These are phyloP conservation scores for Dalbergia cochinchinensis DNA, from an alignment of 306 rosid genomes.

Conservation along the genomic window DNA sequence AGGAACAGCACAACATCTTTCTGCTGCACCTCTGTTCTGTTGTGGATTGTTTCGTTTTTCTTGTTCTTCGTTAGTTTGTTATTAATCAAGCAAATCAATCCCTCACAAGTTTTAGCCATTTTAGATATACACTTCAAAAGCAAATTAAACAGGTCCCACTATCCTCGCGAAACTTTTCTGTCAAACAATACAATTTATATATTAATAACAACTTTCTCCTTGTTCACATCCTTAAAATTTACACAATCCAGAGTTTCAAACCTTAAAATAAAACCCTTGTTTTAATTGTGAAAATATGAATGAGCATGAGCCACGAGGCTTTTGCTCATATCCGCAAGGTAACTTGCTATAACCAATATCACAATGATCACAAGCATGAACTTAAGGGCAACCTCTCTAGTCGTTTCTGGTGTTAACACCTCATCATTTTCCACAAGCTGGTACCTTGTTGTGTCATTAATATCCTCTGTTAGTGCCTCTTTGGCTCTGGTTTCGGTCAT, in stretches of 20 bases:
- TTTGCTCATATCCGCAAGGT: conserved; percentile 47
- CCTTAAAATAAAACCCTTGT: background rate
- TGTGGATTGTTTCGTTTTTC: too few species aligned
- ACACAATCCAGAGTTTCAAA: background rate
- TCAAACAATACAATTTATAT: background rate
- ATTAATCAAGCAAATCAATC: too few species aligned
- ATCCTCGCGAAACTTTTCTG: background rate
- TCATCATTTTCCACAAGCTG: background rate
- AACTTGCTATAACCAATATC: conserved; percentile 48
- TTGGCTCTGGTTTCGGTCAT: background rate
- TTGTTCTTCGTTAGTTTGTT: too few species aligned
- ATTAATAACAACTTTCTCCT: background rate
- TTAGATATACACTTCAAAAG: too few species aligned
- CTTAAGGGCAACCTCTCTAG: conserved; percentile 54
- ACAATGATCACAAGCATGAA: conserved; percentile 52
- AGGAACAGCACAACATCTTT: too few species aligned
- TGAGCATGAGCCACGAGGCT: conserved; percentile 48
- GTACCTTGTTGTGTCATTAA: background rate
- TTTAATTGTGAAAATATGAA: conserved; percentile 48
- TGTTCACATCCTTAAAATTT: conserved; percentile 37
- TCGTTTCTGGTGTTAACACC: conserved; percentile 36
- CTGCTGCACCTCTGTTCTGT: too few species aligned
- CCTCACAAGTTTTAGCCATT: too few species aligned
- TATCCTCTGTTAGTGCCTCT: background rate
- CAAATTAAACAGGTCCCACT: background rate